Base-by-base conservation (phyloP, 2,329 filamentous ascomycete genomes). In the Plenodomus tracheiphilus region DNA sequence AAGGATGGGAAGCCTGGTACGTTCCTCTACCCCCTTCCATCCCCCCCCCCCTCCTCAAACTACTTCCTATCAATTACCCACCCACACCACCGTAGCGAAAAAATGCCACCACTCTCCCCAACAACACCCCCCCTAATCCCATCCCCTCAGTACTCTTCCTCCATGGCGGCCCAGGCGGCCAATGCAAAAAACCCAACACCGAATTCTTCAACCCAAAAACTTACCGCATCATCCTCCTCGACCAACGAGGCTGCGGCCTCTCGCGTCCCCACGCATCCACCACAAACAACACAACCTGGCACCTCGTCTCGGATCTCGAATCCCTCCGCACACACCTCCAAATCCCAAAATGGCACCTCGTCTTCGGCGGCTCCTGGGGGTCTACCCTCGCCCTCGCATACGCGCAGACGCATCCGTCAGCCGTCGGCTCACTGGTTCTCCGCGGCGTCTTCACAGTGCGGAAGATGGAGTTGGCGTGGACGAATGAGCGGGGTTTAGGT, bases 281-380 rank as follows among this genome's bases (percentile, higher is more conserved):
- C 2, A 58, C 64, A 10, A 70, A 78, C 40, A 79, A 79, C 63
- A 79, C 74, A 0, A 78, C 77, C 2, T 71, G 71, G 65, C 61
- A 73, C 47, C 63, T 79, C 0, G 69, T 78, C 2, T 55, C 68
- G n/a, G 77, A 80, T 49, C 74, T 79, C 52, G 77, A 79, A 50
- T 56, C 61, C 1, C 61, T 79, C 1, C 71, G 77, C 34, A 51
- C 65, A 15, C 74, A 77, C 43, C 64, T 79, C 6, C 45, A 64
- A 1, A 73, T 79, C 22, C 35, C 58, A 7, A 76, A 76, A 58
- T 79, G 77, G 77, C 64, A 67, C 46, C 47, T 72, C 36, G 72
- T 79, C 3, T 80, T 78, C 50, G 77, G 77, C 34, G 76, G 77
- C 1, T 78, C 76, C 1, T 79, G 77, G 77, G 77, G 77, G 28